phyloP scores from a whole-genome alignment of 225 moss, liverwort and hornwort genomes.

The Physcomitrellopsis africana region DNA sequence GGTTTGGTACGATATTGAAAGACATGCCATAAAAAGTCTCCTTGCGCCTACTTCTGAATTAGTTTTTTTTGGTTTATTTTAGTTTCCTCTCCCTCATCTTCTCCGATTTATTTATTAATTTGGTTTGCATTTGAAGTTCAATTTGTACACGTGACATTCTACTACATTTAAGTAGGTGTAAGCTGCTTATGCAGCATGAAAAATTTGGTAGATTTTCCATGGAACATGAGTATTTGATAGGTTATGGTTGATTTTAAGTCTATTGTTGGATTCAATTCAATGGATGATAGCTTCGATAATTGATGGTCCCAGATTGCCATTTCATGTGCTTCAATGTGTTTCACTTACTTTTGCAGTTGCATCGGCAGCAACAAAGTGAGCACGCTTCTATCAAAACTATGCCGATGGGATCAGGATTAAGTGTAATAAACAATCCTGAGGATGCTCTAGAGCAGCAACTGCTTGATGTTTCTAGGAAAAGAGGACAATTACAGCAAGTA shows the following conservation, averaged over 20 bases:
- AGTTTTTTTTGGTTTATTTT: too few species aligned
- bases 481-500: constrained; percentile 87
- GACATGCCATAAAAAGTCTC: neutral
- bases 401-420: constrained; percentile 71
- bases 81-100: too few species aligned
- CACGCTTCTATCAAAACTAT: constrained; percentile 67
- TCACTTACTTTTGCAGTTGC: constrained; percentile 66
- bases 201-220: constrained; percentile 6
- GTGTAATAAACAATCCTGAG: constrained; percentile 63
- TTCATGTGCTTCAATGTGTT: constrained; percentile 20
- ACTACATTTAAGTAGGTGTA: neutral
- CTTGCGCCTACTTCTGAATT: neutral
- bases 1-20: neutral
- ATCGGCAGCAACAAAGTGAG: constrained; percentile 92
- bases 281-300: neutral
- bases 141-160: neutral
- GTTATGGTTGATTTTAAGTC: too few species aligned
- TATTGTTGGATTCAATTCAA: too few species aligned
- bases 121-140: neutral
- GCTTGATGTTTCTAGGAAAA: constrained; percentile 83
- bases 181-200: neutral
- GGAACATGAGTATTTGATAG: neutral
- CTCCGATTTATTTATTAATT: too few species aligned
- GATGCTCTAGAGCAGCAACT: constrained; percentile 88
- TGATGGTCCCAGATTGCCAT: constrained; percentile 5